A percentile compares a stretch with the other conserved stretches of the same genome.
These are phyloP conservation scores for Pythium sukuiense DNA, from an alignment of 352 stramenopile genomes.

Conservation along the genomic window DNA sequence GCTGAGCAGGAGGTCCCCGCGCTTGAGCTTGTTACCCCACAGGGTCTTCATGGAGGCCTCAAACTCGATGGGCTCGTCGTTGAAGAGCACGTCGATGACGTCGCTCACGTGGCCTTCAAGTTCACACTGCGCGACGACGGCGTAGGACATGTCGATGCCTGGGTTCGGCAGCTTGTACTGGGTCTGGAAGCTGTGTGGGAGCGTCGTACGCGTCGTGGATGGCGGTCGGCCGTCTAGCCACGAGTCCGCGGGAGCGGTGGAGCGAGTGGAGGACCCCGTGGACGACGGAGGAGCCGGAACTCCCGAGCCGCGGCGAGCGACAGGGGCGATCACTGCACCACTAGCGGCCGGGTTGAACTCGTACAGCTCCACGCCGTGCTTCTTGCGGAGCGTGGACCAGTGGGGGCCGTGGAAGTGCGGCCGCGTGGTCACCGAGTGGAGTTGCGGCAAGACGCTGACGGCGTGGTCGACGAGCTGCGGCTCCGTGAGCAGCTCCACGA, in stretches of 20 bases:
- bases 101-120: constrained; percentile 56
- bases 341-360: constrained; percentile 45
- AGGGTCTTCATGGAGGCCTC: constrained; percentile 57
- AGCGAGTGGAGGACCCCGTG: constrained; percentile 8
- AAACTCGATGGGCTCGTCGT: constrained; percentile 49
- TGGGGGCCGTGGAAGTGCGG: constrained; percentile 31
- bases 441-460: constrained; percentile 30
- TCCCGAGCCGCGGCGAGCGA: neutral
- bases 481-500: constrained; percentile 34
- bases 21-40: constrained; percentile 56
- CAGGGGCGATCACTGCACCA: neutral
- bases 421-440: constrained; percentile 25
- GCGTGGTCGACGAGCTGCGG: constrained; percentile 32
- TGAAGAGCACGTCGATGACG: constrained; percentile 64
- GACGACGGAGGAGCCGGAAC: neutral
- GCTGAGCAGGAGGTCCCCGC: constrained; percentile 49
- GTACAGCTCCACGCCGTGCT: constrained; percentile 42
- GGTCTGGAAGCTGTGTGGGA: constrained; percentile 24
- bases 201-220: neutral
- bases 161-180: constrained; percentile 42
- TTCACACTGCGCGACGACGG: constrained; percentile 51
- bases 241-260: constrained; percentile 10
- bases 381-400: constrained; percentile 28
- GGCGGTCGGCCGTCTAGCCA: neutral
- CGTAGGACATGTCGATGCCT: constrained; percentile 49